phyloP scores from a whole-genome alignment of 148 eudicot species.

The Chenopodium quinoa region DNA sequence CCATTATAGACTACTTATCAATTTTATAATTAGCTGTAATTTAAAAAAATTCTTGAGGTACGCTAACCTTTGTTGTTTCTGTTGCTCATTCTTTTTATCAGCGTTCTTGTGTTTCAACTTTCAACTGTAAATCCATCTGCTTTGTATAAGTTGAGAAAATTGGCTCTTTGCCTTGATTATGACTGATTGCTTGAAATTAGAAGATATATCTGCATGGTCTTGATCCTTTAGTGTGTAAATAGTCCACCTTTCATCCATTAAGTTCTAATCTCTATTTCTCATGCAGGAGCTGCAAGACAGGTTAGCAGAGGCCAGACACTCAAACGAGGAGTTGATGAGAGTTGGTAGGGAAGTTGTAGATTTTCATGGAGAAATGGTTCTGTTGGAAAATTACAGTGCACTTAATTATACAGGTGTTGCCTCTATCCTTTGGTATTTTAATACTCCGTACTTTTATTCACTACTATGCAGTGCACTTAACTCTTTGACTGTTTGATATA shows the following conservation, averaged over 20 bases:
- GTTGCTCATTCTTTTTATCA: not conserved
- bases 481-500: not conserved
- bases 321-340: conserved; percentile 56
- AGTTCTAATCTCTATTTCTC: not conserved
- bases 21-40: not conserved
- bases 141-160: not conserved
- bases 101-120: not conserved
- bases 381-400: conserved; percentile 82
- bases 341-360: conserved; percentile 66
- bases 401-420: conserved; percentile 86
- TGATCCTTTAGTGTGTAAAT: not conserved
- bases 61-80: not conserved
- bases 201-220: not conserved
- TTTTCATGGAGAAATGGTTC: conserved; percentile 87
- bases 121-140: not conserved
- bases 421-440: not conserved
- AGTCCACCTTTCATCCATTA: not conserved
- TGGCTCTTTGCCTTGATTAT: not conserved
- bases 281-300: conserved; percentile 60
- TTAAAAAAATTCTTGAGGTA: not conserved
- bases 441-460: not conserved
- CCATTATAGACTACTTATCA: not conserved
- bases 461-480: too few relatives aligned
- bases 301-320: conserved; percentile 44
- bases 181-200: not conserved